phyloP scores from a whole-genome alignment of 1,284 basidiomycete genomes.

The Pascua sp. region DNA sequence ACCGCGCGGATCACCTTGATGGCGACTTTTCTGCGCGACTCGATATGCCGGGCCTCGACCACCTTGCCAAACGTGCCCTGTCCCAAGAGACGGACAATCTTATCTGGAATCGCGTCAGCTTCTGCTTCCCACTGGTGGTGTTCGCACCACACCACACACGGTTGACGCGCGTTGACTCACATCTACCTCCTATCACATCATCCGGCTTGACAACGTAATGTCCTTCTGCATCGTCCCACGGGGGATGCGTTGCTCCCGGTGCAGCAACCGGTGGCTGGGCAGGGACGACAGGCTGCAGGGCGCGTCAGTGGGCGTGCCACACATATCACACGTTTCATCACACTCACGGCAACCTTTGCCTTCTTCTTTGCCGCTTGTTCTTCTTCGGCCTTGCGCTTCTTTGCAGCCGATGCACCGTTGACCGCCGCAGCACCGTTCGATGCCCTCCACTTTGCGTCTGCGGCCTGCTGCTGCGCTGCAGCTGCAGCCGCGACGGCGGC shows the following conservation, averaged over 20 bases:
- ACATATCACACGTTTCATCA: too few relatives aligned
- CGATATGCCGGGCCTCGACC: constrained; percentile 85
- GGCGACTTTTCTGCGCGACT: constrained; percentile 70
- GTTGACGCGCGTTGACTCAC: constrained; percentile 53
- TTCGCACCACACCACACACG: not conserved
- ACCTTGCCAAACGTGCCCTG: constrained; percentile 99
- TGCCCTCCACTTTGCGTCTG: constrained; percentile 7
- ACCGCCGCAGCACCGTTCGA: constrained; percentile 2
- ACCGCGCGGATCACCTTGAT: constrained; percentile 99
- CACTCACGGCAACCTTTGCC: constrained; percentile 14
- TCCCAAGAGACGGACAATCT: constrained; percentile 82
- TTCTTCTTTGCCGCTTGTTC: constrained; percentile 33
- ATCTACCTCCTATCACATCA: constrained; percentile 76
- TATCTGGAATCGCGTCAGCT: constrained; percentile 58
- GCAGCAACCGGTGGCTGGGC: constrained; percentile 3
- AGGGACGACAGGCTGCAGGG: constrained; percentile 10
- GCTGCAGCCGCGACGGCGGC: constrained; percentile 36
- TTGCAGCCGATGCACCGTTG: constrained; percentile 15
- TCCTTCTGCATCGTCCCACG: constrained; percentile 88
- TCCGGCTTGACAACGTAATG: constrained; percentile 89
- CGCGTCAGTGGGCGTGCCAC: too few relatives aligned
- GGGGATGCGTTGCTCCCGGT: constrained; percentile 47
- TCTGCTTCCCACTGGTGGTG: too few relatives aligned
- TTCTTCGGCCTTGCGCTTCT: constrained; percentile 43
- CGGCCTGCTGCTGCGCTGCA: constrained; percentile 6